Evolutionary conservation across 805 yeast species (phyloP), one percentile per base, ranked within the genome.

Genomic region (Suhomyces sp.): DNA sequence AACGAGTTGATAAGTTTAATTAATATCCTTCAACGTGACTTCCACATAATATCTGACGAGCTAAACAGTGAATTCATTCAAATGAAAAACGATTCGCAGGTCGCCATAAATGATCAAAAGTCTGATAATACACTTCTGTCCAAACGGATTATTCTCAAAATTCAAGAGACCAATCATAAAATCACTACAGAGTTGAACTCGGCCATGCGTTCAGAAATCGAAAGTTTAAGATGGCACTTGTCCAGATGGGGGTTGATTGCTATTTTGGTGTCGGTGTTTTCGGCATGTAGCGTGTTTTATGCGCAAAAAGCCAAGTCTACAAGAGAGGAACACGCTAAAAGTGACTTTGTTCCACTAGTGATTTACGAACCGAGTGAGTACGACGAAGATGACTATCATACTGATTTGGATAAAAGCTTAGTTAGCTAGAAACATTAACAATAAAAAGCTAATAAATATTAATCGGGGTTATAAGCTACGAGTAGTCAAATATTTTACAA

Each of bases 211-310:
- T 85, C 94, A 0, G 94, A 90, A 51, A 88, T 90, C 52, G 99
- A 93, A 69, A 83, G 85, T 53, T 76, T 93, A 54, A 78, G 98
- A 60, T 93, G 99, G 99, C 90, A 89, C 62, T 83, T 93, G 44
- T 91, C 97, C 1, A 77, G 97, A 51, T 81, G 94, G 65, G 97
- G 97, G 8, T 73, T 94, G 31, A 75, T 88, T 43, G 89, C 94
- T 1, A 85, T 91, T 31, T 68, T 87, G 20, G 73, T 84, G 1
- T 76, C 86, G 55, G 88, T 88, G 1, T 80, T 83, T 50, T 75
- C 83, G 21, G 76, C 73, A 2, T 73, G 76, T 56, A 65, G 72
- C 20, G 76, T 85, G 4, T 77, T 88, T 67, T 80, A 83, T 57
- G 81, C 84, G 21, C 66, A 63, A 54, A 63, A 65, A 56, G 57